phyloP scores from a whole-genome alignment of 2,329 filamentous ascomycete species.

The Penicillium sp. region DNA sequence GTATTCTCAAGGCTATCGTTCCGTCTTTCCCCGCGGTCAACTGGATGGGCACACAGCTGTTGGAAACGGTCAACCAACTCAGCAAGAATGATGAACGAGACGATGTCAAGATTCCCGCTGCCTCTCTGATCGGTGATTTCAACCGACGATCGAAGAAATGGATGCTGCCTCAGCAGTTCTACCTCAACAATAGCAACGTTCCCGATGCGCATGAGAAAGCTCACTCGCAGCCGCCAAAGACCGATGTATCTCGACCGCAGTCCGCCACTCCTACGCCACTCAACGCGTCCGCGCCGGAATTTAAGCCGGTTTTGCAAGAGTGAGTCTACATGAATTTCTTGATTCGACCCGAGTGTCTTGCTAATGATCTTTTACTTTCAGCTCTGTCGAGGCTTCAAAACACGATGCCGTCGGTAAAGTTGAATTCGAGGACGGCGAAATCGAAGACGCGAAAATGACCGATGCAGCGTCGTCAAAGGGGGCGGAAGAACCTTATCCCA shows the following conservation, averaged over 20 bases:
- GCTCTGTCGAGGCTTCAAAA: slow-evolving; percentile 24
- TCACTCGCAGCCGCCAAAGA: slow-evolving; percentile 22
- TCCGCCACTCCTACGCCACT: slow-evolving; percentile 31
- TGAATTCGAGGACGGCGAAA: slow-evolving; percentile 43
- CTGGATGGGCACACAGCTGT: slow-evolving; percentile 63
- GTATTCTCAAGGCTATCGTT: slow-evolving; percentile 72
- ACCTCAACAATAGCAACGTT: slow-evolving; percentile 23
- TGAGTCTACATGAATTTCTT: slow-evolving; percentile 24
- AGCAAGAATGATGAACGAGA: slow-evolving; percentile 43
- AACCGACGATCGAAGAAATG: slow-evolving; percentile 45
- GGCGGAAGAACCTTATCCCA: slow-evolving; percentile 12
- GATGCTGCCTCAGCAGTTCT: slow-evolving; percentile 45
- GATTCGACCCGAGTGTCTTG: background rate
- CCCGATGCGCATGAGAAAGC: slow-evolving; percentile 20
- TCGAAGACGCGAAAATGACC: slow-evolving; percentile 41
- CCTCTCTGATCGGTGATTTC: slow-evolving; percentile 45
- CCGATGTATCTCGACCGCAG: slow-evolving; percentile 23
- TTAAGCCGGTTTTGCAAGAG: slow-evolving; percentile 32
- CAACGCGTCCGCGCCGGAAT: slow-evolving; percentile 39
- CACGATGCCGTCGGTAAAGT: slow-evolving; percentile 22
- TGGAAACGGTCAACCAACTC: slow-evolving; percentile 38
- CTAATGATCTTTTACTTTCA: slow-evolving; percentile 21
- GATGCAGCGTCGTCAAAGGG: slow-evolving; percentile 24
- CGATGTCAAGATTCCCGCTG: slow-evolving; percentile 46
- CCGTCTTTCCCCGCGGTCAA: slow-evolving; percentile 83